Evolutionary conservation across 805 yeast species (phyloP).

Genomic region (Saccharomycopsis sp.): DNA sequence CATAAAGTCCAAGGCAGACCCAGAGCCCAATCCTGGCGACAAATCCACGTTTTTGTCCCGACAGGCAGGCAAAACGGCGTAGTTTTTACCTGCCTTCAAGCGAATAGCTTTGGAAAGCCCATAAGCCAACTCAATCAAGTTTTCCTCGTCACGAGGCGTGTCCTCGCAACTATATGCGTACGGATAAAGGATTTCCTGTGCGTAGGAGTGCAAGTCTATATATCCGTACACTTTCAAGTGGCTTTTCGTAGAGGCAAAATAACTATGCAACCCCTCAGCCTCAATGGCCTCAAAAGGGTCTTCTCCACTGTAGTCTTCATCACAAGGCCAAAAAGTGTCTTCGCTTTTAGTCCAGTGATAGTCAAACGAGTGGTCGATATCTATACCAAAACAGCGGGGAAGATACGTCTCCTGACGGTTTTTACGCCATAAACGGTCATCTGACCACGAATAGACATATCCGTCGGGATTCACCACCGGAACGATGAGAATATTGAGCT

Average conservation of each 20-base stretch:
- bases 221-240: constrained; percentile 66
- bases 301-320: constrained; percentile 79
- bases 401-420: constrained; percentile 70
- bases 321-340: constrained; percentile 52
- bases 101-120: constrained; percentile 74
- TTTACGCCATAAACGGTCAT: constrained; percentile 82
- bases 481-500: constrained; percentile 64
- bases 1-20: constrained; percentile 77
- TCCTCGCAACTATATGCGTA: constrained; percentile 74
- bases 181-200: constrained; percentile 78
- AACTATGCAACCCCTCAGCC: constrained; percentile 41
- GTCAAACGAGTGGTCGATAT: constrained; percentile 78
- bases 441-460: constrained; percentile 72
- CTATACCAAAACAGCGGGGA: constrained; percentile 72
- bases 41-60: constrained; percentile 70
- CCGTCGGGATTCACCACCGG: constrained; percentile 94
- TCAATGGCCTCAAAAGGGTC: constrained; percentile 61
- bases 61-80: constrained; percentile 72
- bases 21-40: constrained; percentile 69
- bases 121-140: constrained; percentile 71
- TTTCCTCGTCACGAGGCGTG: constrained; percentile 73
- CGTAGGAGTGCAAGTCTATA: constrained; percentile 77
- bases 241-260: constrained; percentile 40
- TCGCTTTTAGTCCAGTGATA: constrained; percentile 65
- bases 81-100: constrained; percentile 52